Evolutionary conservation across 345 rosid genomes (phyloP), one percentile per base, ranked within the genome.

Genomic region (Moringa oleifera): DNA sequence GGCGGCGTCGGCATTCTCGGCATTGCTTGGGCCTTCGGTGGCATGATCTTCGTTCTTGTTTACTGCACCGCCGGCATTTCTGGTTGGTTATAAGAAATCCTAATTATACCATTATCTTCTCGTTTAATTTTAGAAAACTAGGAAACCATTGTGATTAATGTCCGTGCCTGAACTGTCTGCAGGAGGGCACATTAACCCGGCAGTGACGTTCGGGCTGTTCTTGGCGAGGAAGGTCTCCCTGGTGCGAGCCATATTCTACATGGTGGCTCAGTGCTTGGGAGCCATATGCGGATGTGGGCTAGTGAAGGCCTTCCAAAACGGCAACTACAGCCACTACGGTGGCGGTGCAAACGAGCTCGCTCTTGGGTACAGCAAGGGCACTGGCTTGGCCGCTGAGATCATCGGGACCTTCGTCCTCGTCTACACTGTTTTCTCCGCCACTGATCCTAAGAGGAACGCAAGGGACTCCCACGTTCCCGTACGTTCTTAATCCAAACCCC

Each of bases 141-240:
- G 24, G 15, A 20, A 61, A 0, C 6, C 49, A 0, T 18, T 51
- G 45, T 56, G 16, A 4, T 6, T 51, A 0, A 50, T 1, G 16
- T 16, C 66, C 0, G 56, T 22, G 59, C 20, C 37, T 23, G 25
- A 49, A 47, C 7, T 20, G 50, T 58, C 36, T 25, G 62, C 70
- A 85, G 91, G 91, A 28, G 88, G 91, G 18, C 91, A 85, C 71
- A 83, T 85, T 16, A 85, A 85, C 73, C 90, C 90, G 12, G 91
- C 91, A 3, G 88, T 83, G 61, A 85, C 88, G 4, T 83, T 85
- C 63, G 91, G 86, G 41, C 61, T 85, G 72, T 75, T 85, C 63
- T 68, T 85, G 80, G 88, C 83, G 0, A 61, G 91, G 63, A 83
- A 79, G 70, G 91, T 85, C 25, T 81, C 88, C 1, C 31, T 85